Evolutionary conservation across 108 stramenopile species (phyloP), one percentile per base, ranked within the genome.

Genomic region (Tribonema minus): DNA sequence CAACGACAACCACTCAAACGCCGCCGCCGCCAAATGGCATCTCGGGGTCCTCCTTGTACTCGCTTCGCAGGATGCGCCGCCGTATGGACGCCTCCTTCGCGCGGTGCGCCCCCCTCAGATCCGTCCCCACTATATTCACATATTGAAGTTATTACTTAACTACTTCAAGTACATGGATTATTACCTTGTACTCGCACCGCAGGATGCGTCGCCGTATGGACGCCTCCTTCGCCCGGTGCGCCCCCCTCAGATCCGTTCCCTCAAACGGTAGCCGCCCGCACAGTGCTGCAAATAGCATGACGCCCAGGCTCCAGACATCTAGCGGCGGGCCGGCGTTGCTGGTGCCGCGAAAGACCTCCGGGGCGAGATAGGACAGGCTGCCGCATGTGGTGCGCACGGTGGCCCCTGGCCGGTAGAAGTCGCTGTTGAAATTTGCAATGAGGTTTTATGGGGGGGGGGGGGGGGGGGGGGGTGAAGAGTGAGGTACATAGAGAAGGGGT

Each of bases 231-330:
- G 69, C 35, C 3, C 69, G 64, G 29, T 31, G 36, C 31, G 40
- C 34, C 20, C 67, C 76, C 72, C 38, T 58, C 59, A 85, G 39
- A 38, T 83, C 82, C 25, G 32, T 68, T 9, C 84, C 84, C 67
- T 85, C 84, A 41, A 85, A 85, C 9, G 84, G 84, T 26, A 85
- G 74, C 26, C 82, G 72, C 4, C 84, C 84, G 76, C 81, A 85
- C 28, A 85, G 32, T 35, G 82, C 23, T 3, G 84, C 84, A 35
- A 85, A 85, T 12, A 85, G 65, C 15, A 85, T 83, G 3, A 85
- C 84, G 5, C 84, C 84, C 27, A 83, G 20, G 30, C 73, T 76
- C 84, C 84, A 85, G 37, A 85, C 82, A 66, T 85, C 84, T 23
- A 85, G 37, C 1, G 84, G 84, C n/a, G 84, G 84, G 1, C 84